Base-by-base conservation (phyloP, 257 asterid genomes). In the Striga asiatica region DNA sequence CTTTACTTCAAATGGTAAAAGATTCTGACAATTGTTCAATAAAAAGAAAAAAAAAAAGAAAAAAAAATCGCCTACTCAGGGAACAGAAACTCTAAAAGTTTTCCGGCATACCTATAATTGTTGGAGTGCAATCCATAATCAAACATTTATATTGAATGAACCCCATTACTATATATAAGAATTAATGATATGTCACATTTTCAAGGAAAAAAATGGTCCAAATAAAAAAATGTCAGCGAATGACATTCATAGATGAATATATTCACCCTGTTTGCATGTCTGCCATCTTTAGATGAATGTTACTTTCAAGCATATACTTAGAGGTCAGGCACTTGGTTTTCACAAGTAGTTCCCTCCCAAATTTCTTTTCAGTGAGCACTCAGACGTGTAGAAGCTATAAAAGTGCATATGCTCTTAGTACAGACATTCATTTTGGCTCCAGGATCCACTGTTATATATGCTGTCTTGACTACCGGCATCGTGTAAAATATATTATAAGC, bases 101-200 rank as follows among this genome's bases (percentile, higher is more conserved):
- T 50, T 17, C 56, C 46, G 12, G 56, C 39, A 34, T 59, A 11
- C 17, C 42, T 23, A 53, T 50, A 48, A 22, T 16, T 41, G 10
- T 25, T 17, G 24, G 39, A n/a, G 6, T 11, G 13, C 11, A 39
- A 64, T 16, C 24, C 18, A 48, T 52, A 51, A 18, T 51, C 52
- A 51, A 41, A 18, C 21, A 17, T 35, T 50, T 43, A 29, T n/a
- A 34, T 12, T 35, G 18, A 22, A 24, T 21, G 19, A 34, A 39
- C 43, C 17, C 14, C 47, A 23, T 17, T 38, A 45, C 53, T 9
- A 41, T 17, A 34, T 16, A 23, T 8, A 50, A 53, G 50, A 25
- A 59, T 22, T 19, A 19, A 35, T n/a, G 41, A 31, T 60, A 60
- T 8, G 53, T 54, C 37, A 60, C 29, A 56, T 51, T 46, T 17